A percentile compares a stretch with the other conserved stretches of the same genome.
phyloP scores from a whole-genome alignment of 1,284 basidiomycete species.

The Rhodotorula sp. region DNA sequence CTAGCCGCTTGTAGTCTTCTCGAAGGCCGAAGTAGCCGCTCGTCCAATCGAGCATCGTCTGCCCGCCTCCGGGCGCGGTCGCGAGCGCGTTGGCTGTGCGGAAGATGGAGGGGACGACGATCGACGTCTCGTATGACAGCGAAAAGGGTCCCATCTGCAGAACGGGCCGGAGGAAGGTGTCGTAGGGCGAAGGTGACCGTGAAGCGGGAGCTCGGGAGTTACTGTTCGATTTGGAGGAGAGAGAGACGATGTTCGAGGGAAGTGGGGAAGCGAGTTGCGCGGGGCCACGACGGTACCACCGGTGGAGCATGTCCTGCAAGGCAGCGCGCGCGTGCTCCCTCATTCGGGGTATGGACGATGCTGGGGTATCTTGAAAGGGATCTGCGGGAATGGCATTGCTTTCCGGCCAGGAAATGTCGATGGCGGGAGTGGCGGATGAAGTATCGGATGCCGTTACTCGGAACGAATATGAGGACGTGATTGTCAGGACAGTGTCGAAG shows the following conservation, averaged over 20 bases:
- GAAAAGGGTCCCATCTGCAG: conserved; percentile 51
- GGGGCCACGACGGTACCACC: conserved; percentile 11
- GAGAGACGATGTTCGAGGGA: conserved; percentile 14
- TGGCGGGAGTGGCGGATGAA: conserved; percentile 15
- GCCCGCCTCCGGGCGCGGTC: conserved; percentile 30
- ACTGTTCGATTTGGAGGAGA: conserved; percentile 20
- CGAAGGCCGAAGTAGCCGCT: conserved; percentile 94
- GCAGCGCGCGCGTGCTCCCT: conserved; percentile 6
- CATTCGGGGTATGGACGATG: conserved; percentile 1
- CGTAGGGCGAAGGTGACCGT: conserved; percentile 1
- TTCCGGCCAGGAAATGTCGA: conserved; percentile 27
- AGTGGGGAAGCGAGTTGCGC: conserved; percentile 24
- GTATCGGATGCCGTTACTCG: conserved; percentile 32
- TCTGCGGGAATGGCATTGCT: conserved; percentile 14
- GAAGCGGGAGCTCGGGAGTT: not conserved
- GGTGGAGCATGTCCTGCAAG: not conserved
- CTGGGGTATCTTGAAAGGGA: conserved; percentile 13
- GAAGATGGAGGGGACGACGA: conserved; percentile 57
- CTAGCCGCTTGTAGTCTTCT: conserved; percentile 71
- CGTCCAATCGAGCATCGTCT: conserved; percentile 63
- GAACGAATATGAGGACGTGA: conserved; percentile 70
- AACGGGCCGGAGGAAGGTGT: conserved; percentile 48
- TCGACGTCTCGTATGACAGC: conserved; percentile 49
- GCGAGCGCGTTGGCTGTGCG: conserved; percentile 44
- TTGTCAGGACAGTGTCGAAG: conserved; percentile 72